phyloP scores from a whole-genome alignment of 768 basidiomycete genomes.

The Roridomyces roridus region DNA sequence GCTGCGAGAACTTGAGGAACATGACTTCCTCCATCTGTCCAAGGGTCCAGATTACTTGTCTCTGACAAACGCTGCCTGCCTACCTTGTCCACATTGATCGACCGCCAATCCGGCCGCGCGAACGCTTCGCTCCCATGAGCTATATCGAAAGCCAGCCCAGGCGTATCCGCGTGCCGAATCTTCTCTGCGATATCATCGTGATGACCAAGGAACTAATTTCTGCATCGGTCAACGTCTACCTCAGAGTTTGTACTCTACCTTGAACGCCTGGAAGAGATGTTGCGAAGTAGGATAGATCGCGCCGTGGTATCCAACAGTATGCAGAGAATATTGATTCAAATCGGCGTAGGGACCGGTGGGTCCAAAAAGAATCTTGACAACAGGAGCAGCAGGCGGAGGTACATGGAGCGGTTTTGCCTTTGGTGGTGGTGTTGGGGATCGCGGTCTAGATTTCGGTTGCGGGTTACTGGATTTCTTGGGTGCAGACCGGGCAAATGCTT shows the following conservation, averaged over 20 bases:
- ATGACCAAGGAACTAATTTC: constrained; percentile 47
- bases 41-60: neutral
- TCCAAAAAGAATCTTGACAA: constrained; percentile 23
- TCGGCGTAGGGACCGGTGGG: constrained; percentile 39
- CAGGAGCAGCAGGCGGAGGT: neutral
- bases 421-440: no score
- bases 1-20: constrained; percentile 60
- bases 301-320: constrained; percentile 43
- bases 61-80: neutral
- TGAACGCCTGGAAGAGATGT: constrained; percentile 56
- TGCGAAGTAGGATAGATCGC: constrained; percentile 51
- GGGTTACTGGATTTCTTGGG: constrained; percentile 6
- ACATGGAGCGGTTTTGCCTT: neutral
- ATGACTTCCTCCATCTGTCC: constrained; percentile 55
- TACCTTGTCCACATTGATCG: constrained; percentile 55
- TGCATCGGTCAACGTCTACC: constrained; percentile 2
- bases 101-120: constrained; percentile 54
- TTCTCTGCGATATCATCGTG: constrained; percentile 51
- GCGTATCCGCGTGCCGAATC: constrained; percentile 45
- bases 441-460: neutral
- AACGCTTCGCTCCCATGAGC: constrained; percentile 44
- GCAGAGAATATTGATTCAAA: constrained; percentile 51
- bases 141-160: constrained; percentile 48
- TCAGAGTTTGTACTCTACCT: constrained; percentile 29
- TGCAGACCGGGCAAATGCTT: constrained; percentile 16